Base-by-base conservation (phyloP, 805 yeast species). In the Saccharomycopsis sp. region DNA sequence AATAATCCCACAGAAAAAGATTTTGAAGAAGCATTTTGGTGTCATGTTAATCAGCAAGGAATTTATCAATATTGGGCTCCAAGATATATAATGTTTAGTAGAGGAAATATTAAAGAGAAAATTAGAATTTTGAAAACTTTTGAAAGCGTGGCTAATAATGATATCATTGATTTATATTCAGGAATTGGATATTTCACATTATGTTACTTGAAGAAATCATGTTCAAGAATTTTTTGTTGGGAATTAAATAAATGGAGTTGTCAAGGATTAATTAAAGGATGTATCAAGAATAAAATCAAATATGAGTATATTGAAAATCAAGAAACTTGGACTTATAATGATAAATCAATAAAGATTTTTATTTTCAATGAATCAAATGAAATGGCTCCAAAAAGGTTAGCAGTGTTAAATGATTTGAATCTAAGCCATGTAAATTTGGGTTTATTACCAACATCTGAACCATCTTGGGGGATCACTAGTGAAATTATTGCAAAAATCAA, bases 171-270 rank as follows among this genome's bases (percentile, higher is more conserved):
- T 53, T 51, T 86, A 32, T 85, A 85, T 55, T 76, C 82, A 23
- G 95, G 95, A 0, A 86, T 85, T 36, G 95, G 95, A 3, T 85
- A 85, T 57, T 85, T 85, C 55, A 71, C 87, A 5, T 59, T 86
- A 20, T 67, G 83, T 34, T 85, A 86, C 52, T 60, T 81, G 34
- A 63, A 62, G 36, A 61, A 66, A 21, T 67, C 69, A 1, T 84
- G 86, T 2, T 51, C 58, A 5, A 54, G 60, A 14, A 59, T 83
- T 1, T 67, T 76, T 36, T 77, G 94, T 52, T 85, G 94, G 85
- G 95, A 85, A 46, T 57, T 85, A 33, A 85, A 86, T 51, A 82
- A 85, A 2, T 84, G 92, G 92, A 80, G 89, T 34, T 68, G 80
- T 3, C 75, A 77, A 49, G 95, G 94, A 0, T 62, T 85, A 29